Base-by-base conservation (phyloP, 2,329 filamentous ascomycete species). In the Nemania sp. region DNA sequence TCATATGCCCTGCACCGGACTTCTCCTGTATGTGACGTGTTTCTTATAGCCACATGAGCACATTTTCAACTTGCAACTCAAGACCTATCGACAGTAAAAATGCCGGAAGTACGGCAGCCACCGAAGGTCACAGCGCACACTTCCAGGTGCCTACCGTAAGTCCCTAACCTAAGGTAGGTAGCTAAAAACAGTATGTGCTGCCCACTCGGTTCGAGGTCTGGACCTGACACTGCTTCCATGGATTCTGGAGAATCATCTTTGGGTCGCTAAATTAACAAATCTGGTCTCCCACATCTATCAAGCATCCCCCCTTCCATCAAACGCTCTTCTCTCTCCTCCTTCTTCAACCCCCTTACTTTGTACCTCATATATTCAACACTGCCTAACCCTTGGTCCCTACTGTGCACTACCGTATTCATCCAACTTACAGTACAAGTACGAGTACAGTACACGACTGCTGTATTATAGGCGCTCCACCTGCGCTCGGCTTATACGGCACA, bases 101-200 rank as follows among this genome's bases (percentile, higher is more conserved):
- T 17, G 18, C 47, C 53, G 52, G 47, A 57, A 57, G 13, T 17
- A 56, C 53, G 52, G 58, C 48, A 51, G 17, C 17, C 12, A 17
- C 29, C 29, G 18, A 1, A 18, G 20, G 15, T 7, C 7, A 29
- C 25, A 29, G 25, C 25, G 7, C n/a, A n/a, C n/a, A n/a, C n/a
- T n/a, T n/a, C n/a, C n/a, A n/a, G n/a, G n/a, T n/a, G n/a, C n/a
- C n/a, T n/a, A n/a, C n/a, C n/a, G n/a, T n/a, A n/a, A n/a, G n/a
- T n/a, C n/a, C n/a, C n/a, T n/a, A n/a, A n/a, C n/a, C n/a, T n/a
- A n/a, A n/a, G n/a, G 25, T 29, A 29, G 25, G 25, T 29, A 29
- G 25, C 25, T 29, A 7, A 29, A 29, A 29, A 29, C 4, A 29
- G 25, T 29, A 29, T 29, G 25, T 29, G 25, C 25, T 29, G 25